Base-by-base conservation (phyloP, 2,329 filamentous ascomycete genomes). In the Aplosporella prunicola region DNA sequence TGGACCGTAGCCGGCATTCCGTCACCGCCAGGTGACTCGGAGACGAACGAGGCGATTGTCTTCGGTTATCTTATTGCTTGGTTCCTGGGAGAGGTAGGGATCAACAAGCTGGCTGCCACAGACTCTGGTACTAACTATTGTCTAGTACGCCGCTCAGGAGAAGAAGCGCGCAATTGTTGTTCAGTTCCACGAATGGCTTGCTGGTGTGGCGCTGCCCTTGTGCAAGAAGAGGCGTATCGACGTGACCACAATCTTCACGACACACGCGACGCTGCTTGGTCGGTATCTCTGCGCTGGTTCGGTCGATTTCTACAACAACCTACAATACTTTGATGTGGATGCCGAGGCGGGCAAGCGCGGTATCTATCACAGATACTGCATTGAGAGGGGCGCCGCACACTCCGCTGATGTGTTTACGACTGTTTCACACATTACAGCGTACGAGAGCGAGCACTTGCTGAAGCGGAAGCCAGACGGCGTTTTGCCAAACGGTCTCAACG, bases 281-380 rank as follows among this genome's bases (percentile, higher is more conserved):
- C 81, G 91, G 52, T 96, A 98, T 57, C 82, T 96, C 32, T 96
- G 91, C 58, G 91, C 91, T 35, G 91, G 91, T 37, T 95, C 88
- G 0, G 91, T 96, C 45, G 91, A 98, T 60, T 96, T 98, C 60
- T 98, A 98, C 74, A 98, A 96, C 69, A 95, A 96, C 61, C 74
- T 98, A 36, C 89, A 96, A 61, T 82, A 79, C 66, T 96, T 98
- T 56, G 89, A 98, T 56, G 87, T 94, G 20, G 91, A 98, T 58
- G 79, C 86, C 5, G 91, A 98, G 64, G 91, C 91, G 13, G 91
- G 91, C 44, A 96, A 95, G 71, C 84, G 91, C 53, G 91, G 91
- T 41, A 96, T 98, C 59, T 98, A 96, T 68, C 91, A 98, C 67
- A 73, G 91, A 43, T 96, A 96, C 69, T 96, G 91, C 67, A 93